These are phyloP conservation scores for Boletus sensibilis DNA, from an alignment of 768 basidiomycete species.

Conservation along the genomic window DNA sequence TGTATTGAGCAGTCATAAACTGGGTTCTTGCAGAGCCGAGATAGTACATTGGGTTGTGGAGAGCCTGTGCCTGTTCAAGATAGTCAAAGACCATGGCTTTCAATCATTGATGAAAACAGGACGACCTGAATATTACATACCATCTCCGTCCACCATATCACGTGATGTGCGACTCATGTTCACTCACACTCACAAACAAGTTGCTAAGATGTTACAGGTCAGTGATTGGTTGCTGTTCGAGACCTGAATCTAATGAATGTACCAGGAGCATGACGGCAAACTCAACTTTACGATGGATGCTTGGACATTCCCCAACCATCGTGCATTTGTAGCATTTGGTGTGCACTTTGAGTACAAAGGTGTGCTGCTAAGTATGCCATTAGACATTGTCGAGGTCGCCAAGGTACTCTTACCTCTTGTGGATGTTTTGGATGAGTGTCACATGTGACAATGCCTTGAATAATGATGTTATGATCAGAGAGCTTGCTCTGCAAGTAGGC, in stretches of 20 bases:
- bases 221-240: background rate
- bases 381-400: background rate
- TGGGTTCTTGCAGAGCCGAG: background rate
- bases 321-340: background rate
- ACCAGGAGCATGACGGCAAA: background rate
- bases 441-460: conserved; percentile 27
- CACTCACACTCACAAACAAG: background rate
- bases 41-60: background rate
- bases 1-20: background rate
- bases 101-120: background rate
- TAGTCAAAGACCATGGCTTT: background rate
- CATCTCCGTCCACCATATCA: background rate
- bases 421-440: background rate
- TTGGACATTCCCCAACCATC: conserved; percentile 1
- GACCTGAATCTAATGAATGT: background rate
- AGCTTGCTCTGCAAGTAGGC: background rate
- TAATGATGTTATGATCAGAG: conserved; percentile 22
- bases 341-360: background rate
- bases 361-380: background rate
- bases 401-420: background rate
- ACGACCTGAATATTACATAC: background rate
- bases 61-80: background rate
- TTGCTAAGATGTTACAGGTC: background rate
- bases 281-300: background rate
- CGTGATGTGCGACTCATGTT: background rate